These are phyloP conservation scores for Alternaria sp. DNA, from an alignment of 2,329 filamentous ascomycete genomes.

Conservation along the genomic window DNA sequence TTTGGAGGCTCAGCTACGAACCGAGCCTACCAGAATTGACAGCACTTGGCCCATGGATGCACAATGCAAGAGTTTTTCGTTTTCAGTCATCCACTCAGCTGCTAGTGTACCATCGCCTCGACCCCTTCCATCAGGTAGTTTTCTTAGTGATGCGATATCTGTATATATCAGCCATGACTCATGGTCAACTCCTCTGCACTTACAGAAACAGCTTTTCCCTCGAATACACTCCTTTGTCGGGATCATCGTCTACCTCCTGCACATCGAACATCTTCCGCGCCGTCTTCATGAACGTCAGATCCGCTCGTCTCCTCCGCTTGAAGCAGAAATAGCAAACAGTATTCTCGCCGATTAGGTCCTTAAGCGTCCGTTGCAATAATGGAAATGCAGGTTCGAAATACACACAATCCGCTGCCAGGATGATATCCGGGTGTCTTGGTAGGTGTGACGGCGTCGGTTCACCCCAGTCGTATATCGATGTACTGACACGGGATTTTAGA, in stretches of 20 bases:
- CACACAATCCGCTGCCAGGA: conserved; percentile 74
- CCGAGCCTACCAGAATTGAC: neutral
- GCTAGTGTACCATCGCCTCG: neutral
- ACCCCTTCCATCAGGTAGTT: conserved; percentile 9
- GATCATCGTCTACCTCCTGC: conserved; percentile 59
- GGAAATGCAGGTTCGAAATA: conserved; percentile 98
- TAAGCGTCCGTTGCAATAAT: conserved; percentile 79
- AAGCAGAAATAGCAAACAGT: conserved; percentile 88
- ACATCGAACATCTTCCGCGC: conserved; percentile 60
- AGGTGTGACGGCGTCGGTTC: conserved; percentile 51
- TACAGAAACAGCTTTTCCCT: conserved; percentile 62
- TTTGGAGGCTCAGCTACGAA: neutral
- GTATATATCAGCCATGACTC: neutral
- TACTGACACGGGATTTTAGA: conserved; percentile 68
- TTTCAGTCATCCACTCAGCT: neutral
- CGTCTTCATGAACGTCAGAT: conserved; percentile 62
- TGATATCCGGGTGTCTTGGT: conserved; percentile 72
- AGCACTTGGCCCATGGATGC: neutral
- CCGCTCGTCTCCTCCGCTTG: conserved; percentile 84
- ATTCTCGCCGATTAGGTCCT: conserved; percentile 71
- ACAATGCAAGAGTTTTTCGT: neutral
- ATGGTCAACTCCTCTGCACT: conserved; percentile 21
- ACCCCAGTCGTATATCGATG: conserved; percentile 82
- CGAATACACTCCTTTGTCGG: conserved; percentile 56
- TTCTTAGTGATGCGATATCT: conserved; percentile 39